A percentile compares a stretch with the other conserved stretches of the same genome.
These are phyloP conservation scores for Zizania latifolia DNA, from an alignment of 176 grass and related monocot species.

Conservation along the genomic window DNA sequence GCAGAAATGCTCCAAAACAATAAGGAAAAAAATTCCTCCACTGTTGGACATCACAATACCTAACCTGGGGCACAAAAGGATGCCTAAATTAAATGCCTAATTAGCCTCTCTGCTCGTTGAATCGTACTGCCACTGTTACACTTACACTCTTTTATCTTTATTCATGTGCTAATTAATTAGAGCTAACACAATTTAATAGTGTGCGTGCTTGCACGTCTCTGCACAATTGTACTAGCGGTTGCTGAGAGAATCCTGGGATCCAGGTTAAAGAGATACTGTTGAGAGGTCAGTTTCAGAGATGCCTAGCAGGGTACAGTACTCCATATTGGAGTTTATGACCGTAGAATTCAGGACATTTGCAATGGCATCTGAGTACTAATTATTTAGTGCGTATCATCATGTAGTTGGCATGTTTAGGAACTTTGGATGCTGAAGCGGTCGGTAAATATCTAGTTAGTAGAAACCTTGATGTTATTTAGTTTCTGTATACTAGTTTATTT, in stretches of 20 bases:
- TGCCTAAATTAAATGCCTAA: background rate
- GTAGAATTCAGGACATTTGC: background rate
- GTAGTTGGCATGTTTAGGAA: too few relatives aligned
- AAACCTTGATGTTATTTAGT: too few relatives aligned
- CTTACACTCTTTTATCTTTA: too few relatives aligned
- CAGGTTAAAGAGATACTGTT: conserved; percentile 20
- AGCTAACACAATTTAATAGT: background rate
- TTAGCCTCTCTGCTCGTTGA: background rate
- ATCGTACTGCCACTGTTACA: background rate
- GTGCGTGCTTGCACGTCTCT: background rate
- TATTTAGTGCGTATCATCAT: background rate
- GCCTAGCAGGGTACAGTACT: background rate
- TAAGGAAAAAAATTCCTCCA: background rate
- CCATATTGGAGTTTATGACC: background rate
- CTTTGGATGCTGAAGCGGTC: too few relatives aligned
- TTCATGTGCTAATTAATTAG: conserved; percentile 14
- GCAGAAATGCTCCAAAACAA: background rate
- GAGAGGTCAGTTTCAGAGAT: conserved; percentile 26
- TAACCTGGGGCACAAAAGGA: background rate
- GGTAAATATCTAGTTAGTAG: too few relatives aligned
- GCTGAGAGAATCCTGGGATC: conserved; percentile 15
- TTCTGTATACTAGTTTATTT: too few relatives aligned
- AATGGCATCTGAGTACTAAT: background rate
- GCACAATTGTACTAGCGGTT: conserved; percentile 3
- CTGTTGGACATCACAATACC: background rate